Percentiles rank a stretch among this genome's conserved stretches.
These are phyloP conservation scores for Phanerochaete sordida DNA, from an alignment of 768 basidiomycete species.

Conservation along the genomic window DNA sequence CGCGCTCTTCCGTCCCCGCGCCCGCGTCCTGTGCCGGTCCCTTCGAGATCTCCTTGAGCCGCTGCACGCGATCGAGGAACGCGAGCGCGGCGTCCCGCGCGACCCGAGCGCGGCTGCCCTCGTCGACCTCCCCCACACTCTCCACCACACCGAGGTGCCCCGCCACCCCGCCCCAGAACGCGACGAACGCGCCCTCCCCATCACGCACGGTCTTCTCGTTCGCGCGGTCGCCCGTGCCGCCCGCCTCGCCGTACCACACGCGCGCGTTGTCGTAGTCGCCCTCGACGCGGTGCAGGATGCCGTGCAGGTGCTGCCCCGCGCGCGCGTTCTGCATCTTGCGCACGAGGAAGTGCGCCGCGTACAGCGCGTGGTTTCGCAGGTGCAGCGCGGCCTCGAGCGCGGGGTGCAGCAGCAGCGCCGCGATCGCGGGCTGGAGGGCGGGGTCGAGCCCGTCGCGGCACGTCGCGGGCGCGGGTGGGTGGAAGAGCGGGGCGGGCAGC, in stretches of 20 bases:
- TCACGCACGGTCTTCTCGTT: background rate
- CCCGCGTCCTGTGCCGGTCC: background rate
- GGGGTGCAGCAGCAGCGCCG: background rate
- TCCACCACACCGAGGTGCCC: background rate
- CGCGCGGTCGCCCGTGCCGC: background rate
- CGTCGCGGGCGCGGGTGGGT: background rate
- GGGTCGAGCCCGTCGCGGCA: background rate
- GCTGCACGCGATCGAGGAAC: background rate
- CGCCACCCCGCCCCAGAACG: background rate
- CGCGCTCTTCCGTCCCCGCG: background rate
- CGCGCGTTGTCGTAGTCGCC: background rate
- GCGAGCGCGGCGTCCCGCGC: background rate
- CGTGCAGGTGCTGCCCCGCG: slow-evolving; percentile 1
- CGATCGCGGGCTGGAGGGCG: background rate
- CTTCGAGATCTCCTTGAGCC: background rate
- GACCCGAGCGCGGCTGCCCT: too few relatives aligned
- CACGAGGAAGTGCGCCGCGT: slow-evolving; percentile 27
- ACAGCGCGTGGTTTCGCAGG: slow-evolving; percentile 47
- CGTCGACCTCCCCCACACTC: background rate
- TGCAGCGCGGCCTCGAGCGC: slow-evolving; percentile 10
- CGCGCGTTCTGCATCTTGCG: slow-evolving; percentile 6
- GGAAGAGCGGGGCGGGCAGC: background rate
- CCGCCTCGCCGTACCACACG: slow-evolving; percentile 2
- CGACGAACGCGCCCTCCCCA: background rate
- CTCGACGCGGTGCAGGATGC: slow-evolving; percentile 2